These are phyloP conservation scores for Paraphoma chrysanthemicola DNA, from an alignment of 2,329 filamentous ascomycete species.

Conservation along the genomic window DNA sequence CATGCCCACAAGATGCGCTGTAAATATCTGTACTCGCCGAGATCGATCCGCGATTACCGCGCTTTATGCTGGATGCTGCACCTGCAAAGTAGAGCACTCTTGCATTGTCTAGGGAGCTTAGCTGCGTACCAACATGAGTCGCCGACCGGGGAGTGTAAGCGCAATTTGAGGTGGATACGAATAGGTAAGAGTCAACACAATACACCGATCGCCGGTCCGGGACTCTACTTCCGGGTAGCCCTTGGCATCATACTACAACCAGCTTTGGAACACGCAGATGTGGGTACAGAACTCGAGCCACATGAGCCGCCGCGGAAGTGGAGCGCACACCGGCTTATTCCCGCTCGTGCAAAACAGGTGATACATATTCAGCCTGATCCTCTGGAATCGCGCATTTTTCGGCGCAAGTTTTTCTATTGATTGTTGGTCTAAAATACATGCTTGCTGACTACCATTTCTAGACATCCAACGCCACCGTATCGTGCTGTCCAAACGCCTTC, in stretches of 20 bases:
- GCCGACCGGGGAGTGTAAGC: too few relatives aligned
- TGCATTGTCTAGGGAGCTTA: too few relatives aligned
- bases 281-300: constrained; percentile 18
- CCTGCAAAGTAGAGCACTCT: too few relatives aligned
- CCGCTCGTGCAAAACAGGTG: constrained; percentile 3
- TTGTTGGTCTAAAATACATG: too few relatives aligned
- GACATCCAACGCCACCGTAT: not conserved
- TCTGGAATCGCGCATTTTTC: not conserved
- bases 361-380: constrained; percentile 13
- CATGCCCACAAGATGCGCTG: too few relatives aligned
- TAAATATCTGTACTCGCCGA: too few relatives aligned
- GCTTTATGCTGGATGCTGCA: too few relatives aligned
- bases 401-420: not conserved
- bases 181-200: constrained; percentile 7
- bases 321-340: constrained; percentile 13
- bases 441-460: constrained; percentile 4
- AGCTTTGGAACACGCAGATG: not conserved
- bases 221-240: constrained; percentile 13
- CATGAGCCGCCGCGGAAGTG: constrained; percentile 10
- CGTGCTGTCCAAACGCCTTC: not conserved
- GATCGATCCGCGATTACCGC: too few relatives aligned
- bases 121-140: too few relatives aligned
- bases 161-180: too few relatives aligned
- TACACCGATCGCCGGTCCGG: constrained; percentile 25
- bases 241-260: constrained; percentile 28